These are phyloP conservation scores for Xylariaceae sp. DNA, from an alignment of 2,329 filamentous ascomycete species.

Conservation along the genomic window DNA sequence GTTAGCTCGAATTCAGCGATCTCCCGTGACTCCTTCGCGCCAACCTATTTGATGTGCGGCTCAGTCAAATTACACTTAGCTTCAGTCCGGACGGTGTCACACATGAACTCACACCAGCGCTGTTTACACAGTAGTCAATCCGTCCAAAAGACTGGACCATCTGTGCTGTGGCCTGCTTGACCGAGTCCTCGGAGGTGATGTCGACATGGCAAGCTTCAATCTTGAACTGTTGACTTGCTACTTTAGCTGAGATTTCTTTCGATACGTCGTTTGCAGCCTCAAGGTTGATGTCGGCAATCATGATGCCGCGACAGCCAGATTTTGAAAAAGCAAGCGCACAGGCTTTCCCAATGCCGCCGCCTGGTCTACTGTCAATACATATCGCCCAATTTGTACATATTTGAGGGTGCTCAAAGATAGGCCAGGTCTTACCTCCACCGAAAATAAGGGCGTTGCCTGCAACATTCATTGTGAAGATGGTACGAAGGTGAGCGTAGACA, in stretches of 20 bases:
- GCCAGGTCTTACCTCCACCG: slow-evolving; percentile 2
- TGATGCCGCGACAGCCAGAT: slow-evolving; percentile 9
- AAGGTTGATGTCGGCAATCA: slow-evolving; percentile 22
- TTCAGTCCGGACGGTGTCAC: too few species aligned
- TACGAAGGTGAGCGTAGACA: too few species aligned
- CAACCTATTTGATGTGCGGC: background rate
- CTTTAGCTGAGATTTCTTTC: background rate
- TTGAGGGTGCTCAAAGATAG: background rate
- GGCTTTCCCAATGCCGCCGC: slow-evolving; percentile 9
- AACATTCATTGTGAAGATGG: too few species aligned
- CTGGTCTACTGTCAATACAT: slow-evolving; percentile 2
- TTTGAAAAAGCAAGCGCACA: slow-evolving; percentile 12
- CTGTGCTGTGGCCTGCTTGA: slow-evolving; percentile 6
- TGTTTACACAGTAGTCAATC: slow-evolving; percentile 21
- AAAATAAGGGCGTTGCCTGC: slow-evolving; percentile 1
- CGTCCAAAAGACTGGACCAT: slow-evolving; percentile 15
- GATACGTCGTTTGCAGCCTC: slow-evolving; percentile 9
- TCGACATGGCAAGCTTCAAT: slow-evolving; percentile 16
- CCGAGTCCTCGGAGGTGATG: slow-evolving; percentile 10
- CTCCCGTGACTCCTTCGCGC: background rate
- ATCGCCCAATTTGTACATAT: background rate
- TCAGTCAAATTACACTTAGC: background rate
- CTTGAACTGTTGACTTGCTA: slow-evolving; percentile 12
- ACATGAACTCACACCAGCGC: slow-evolving; percentile 20
- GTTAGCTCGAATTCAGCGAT: slow-evolving; percentile 19